Base-by-base conservation (phyloP, 768 basidiomycete species). In the Lentinula lateritia region DNA sequence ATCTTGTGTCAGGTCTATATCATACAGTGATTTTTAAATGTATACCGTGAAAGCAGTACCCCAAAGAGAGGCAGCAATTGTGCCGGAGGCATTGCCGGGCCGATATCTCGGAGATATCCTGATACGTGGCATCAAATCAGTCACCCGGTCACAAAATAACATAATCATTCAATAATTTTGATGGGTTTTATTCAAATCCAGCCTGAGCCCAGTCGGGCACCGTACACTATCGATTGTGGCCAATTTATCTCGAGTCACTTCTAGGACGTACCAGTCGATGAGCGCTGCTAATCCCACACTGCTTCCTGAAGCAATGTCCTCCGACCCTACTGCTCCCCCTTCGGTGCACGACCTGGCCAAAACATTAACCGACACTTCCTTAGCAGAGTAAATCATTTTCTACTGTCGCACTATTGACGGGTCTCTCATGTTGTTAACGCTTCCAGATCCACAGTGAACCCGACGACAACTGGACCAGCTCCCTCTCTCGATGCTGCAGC, bases 221-320 rank as follows among this genome's bases (percentile, higher is more conserved):
- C n/a, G n/a, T n/a, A n/a, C 23, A 28, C 28, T 32, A 42, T 58
- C 42, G 45, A 43, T 58, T 36, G 42, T 6, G 10, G 12, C 15
- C 16, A 15, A 43, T 46, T 48, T 15, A 23, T 50, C n/a, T 20
- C 52, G 15, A 23, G n/a, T 36, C 35, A 38, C 15, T 4, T 28
- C 23, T n/a, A 23, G 18, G 8, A 56, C n/a, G 28, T 7, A 36
- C 18, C 36, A 18, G 39, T 43, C 38, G 9, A 53, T 55, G 53
- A 23, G 18, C 38, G 12, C 43, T 18, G 32, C 39, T n/a, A 58
- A 34, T 13, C 35, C 59, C 6, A 5, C 38, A 12, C 28, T 70
- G 64, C 64, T 65, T 18, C 64, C 64, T 62, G 73, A 70, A 42
- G 68, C 68, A 45, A 35, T 70, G 58, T 60, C 69, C 34, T n/a